Conservation (phyloP, 208 protist genomes). For the Wallacemonas sp. region DNA sequence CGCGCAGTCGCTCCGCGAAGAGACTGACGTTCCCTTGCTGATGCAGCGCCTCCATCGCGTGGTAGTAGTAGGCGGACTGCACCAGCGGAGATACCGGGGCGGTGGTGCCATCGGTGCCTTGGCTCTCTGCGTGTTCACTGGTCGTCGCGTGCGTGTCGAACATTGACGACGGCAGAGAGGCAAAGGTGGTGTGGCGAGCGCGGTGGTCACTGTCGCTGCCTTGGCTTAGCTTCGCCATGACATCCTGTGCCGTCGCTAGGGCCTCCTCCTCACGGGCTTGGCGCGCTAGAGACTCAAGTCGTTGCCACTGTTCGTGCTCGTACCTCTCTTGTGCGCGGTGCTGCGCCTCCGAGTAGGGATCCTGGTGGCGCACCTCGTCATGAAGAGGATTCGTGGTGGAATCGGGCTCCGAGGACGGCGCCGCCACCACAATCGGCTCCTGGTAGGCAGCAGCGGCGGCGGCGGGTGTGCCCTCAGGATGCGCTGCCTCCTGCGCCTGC, state of each 20-base stretch:
- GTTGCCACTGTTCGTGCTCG: not conserved
- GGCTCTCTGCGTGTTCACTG: not conserved
- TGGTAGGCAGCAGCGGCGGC: no score
- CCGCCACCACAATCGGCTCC: no score
- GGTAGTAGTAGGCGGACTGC: slow-evolving; percentile 59
- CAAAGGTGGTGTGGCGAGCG: not conserved
- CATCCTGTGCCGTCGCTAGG: not conserved
- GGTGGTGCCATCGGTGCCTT: not conserved
- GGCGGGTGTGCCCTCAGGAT: no score
- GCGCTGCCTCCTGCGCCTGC: no score
- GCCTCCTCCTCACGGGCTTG: not conserved
- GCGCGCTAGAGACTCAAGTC: no score
- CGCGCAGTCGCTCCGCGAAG: slow-evolving; percentile 38
- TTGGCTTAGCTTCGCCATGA: not conserved
- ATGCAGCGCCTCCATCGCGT: slow-evolving; percentile 60
- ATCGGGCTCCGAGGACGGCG: no score
- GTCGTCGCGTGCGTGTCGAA: not conserved
- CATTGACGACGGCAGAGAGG: not conserved
- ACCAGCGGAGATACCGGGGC: slow-evolving; percentile 24
- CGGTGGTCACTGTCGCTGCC: not conserved
- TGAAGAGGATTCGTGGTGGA: no score
- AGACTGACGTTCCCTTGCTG: slow-evolving; percentile 50
- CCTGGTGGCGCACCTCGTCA: not conserved
- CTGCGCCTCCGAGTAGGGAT: not conserved
- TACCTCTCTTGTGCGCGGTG: not conserved